These are phyloP conservation scores for Aaosphaeria pasadenensis DNA, from an alignment of 2,329 filamentous ascomycete species.

Conservation along the genomic window DNA sequence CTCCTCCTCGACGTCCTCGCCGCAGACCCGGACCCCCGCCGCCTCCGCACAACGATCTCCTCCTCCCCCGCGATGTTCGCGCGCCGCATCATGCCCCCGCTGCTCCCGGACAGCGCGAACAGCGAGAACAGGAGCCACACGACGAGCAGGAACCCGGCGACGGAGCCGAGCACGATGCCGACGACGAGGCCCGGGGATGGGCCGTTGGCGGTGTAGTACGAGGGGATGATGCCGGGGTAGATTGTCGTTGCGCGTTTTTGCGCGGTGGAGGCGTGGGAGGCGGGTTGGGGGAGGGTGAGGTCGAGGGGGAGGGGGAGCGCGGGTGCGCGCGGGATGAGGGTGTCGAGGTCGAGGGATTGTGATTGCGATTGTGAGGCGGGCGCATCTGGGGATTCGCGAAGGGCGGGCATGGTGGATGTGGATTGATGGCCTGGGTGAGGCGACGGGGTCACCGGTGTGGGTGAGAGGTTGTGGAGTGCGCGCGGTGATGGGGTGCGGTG, in stretches of 20 bases:
- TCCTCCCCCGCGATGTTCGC: conserved; percentile 49
- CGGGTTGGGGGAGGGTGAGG: not conserved
- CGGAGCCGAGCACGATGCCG: conserved; percentile 57
- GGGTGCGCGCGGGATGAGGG: not conserved
- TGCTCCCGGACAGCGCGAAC: conserved; percentile 30
- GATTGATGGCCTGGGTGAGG: not conserved
- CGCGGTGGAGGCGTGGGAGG: not conserved
- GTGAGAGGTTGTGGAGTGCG: not conserved
- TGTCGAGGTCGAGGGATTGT: not conserved
- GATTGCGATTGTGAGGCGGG: not conserved
- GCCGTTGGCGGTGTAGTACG: conserved; percentile 56
- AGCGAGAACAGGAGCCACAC: conserved; percentile 50
- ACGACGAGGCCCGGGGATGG: conserved; percentile 57
- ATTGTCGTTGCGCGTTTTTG: not conserved
- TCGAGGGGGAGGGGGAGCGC: not conserved
- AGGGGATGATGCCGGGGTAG: conserved; percentile 52
- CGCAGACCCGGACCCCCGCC: conserved; percentile 22
- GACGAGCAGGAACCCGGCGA: conserved; percentile 52
- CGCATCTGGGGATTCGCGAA: not conserved
- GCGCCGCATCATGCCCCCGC: conserved; percentile 13
- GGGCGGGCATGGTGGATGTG: not conserved
- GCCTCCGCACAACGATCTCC: conserved; percentile 53
- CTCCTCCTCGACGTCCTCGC: conserved; percentile 29
- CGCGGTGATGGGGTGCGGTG: not conserved
- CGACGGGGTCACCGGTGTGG: not conserved